These are phyloP conservation scores for Tetrahymena elliotti DNA, from an alignment of 73 alveolate genomes.

Conservation along the genomic window DNA sequence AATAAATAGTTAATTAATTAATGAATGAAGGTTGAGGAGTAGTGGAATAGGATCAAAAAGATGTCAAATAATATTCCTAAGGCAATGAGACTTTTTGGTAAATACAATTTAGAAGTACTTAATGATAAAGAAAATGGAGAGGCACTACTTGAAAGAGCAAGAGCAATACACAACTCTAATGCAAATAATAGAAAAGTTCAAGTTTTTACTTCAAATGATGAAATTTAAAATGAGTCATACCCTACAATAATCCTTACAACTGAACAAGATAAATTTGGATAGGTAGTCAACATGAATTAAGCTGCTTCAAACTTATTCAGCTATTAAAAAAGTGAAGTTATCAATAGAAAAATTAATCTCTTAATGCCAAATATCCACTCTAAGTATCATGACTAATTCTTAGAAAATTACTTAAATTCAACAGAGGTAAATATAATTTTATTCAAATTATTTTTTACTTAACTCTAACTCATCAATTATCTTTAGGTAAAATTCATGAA, in stretches of 20 bases:
- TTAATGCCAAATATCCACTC: slow-evolving; percentile 40
- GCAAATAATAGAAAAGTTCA: slow-evolving; percentile 3
- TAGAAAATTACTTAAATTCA: slow-evolving; percentile 17
- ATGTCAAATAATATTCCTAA: slow-evolving; percentile 29
- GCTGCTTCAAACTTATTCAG: slow-evolving; percentile 36
- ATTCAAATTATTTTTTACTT: not conserved
- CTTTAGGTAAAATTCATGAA: not conserved
- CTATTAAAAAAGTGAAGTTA: slow-evolving; percentile 27
- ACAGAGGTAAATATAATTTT: not conserved
- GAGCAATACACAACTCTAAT: slow-evolving; percentile 12
- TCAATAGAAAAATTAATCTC: slow-evolving; percentile 21
- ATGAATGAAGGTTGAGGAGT: slow-evolving; percentile 17
- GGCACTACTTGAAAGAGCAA: slow-evolving; percentile 24
- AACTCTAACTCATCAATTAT: not conserved
- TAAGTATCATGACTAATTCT: slow-evolving; percentile 14
- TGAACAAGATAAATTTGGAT: slow-evolving; percentile 24
- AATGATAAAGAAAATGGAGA: slow-evolving; percentile 41
- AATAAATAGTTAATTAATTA: not conserved
- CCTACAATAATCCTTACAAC: slow-evolving; percentile 32
- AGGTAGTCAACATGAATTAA: slow-evolving; percentile 16
- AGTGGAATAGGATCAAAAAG: slow-evolving; percentile 33
- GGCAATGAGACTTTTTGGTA: slow-evolving; percentile 44
- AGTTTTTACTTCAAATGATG: slow-evolving; percentile 5
- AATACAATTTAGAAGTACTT: slow-evolving; percentile 28
- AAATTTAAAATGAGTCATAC: slow-evolving; percentile 25